Base-by-base conservation (phyloP, 179 eudicot species). In the Drosera spatulata region DNA sequence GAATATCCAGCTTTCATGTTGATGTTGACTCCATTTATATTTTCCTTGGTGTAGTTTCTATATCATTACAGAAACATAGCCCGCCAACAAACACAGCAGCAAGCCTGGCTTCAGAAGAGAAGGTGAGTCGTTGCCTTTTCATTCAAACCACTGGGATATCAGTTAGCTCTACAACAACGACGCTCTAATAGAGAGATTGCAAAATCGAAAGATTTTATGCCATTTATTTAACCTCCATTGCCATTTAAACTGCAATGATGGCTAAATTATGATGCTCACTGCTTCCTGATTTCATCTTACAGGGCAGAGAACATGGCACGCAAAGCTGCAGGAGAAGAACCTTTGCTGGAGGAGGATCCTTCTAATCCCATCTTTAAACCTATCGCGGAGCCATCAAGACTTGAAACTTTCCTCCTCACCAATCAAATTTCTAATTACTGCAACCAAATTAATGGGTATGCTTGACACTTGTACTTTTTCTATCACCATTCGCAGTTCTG, bases 381-480 rank as follows among this genome's bases (percentile, higher is more conserved):
- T 50, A 75, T 82, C 44, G 82, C 86, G 0, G 95, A 89, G 78
- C 99, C 99, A 12, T 80, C 95, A 45, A 69, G 97, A 64, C 58
- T 93, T 74, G 95, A 89, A 60, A 93, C 87, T 73, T 93, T 82
- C 76, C 91, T 93, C 73, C 75, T 86, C 42, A 86, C 99, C 53
- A 93, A 93, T 72, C 95, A 93, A 79, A 80, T 89, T 50, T 58
- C 95, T 39, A 93, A 84, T 74, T 82, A 89, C 79, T 89, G 97
- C 83, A 89, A 86, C 78, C 99, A 93, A 73, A 81, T 93, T 55
- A 88, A 93, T 12, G 96, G 96, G 99, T 86, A 88, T 62, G 77
- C 55, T 46, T 46, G 43, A 39, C 3, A 41, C 14, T 43, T 12
- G 41, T 62, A 41, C 11, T 15, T 37, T n/a, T 37, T 37, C 41